Conservation (phyloP, 225 moss, liverwort and hornwort genomes). For the Sphagnum contortum region DNA sequence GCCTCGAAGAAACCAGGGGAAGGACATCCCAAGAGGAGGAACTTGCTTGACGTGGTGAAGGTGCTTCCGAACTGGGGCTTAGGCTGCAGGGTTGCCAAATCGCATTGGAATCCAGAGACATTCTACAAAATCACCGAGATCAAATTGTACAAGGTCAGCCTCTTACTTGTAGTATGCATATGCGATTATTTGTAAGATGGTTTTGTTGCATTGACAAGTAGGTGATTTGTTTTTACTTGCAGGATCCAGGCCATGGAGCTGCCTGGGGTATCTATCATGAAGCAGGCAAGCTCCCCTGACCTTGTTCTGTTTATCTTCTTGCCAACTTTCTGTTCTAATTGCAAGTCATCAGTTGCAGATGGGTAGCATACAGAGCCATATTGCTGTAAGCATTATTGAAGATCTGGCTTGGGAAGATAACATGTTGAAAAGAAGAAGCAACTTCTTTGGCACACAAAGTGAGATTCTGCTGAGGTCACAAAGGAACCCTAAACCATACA, state of each 20-base stretch:
- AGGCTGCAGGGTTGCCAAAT: constrained; percentile 24
- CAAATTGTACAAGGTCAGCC: constrained; percentile 25
- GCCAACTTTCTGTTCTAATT: too few relatives aligned
- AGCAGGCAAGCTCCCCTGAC: constrained; percentile 12
- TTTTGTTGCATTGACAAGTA: background rate
- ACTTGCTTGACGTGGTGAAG: constrained; percentile 29
- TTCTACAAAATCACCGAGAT: constrained; percentile 28
- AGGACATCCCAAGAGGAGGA: constrained; percentile 26
- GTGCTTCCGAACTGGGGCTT: constrained; percentile 26
- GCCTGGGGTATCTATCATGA: constrained; percentile 48
- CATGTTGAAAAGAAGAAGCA: too few relatives aligned
- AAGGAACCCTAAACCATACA: too few relatives aligned
- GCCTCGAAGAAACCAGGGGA: constrained; percentile 22
- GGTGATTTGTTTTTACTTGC: constrained; percentile 2
- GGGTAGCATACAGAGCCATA: too few relatives aligned
- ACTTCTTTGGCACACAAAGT: too few relatives aligned
- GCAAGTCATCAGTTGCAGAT: too few relatives aligned
- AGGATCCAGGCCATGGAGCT: constrained; percentile 42
- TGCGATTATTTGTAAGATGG: too few relatives aligned
- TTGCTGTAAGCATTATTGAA: too few relatives aligned
- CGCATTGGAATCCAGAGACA: constrained; percentile 29
- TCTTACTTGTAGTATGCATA: too few relatives aligned
- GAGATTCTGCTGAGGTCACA: too few relatives aligned
- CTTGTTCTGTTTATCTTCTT: background rate
- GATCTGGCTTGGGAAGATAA: too few relatives aligned